Evolutionary conservation across 2,329 filamentous ascomycete genomes (phyloP), one percentile per base, ranked within the genome.

Genomic region (Huntiella omanensis): DNA sequence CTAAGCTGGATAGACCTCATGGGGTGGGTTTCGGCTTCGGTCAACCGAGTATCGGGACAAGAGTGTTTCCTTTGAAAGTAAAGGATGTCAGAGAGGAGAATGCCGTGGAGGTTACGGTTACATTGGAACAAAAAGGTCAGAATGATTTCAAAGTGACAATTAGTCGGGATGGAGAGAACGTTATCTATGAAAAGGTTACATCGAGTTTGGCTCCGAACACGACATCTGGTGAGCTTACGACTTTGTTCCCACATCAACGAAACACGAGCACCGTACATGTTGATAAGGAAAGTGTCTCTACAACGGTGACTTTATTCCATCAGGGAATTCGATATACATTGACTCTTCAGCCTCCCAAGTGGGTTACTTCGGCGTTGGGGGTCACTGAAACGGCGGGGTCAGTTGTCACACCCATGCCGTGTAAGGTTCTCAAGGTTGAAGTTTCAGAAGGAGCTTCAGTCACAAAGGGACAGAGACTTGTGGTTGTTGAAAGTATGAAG

Each of bases 321-420:
- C 66, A 69, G 41, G 75, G 75, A 8, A 59, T 64, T 52, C 75
- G 76, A 63, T 74, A 71, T 4, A 70, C 77, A 50, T 59, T 80
- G 19, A 60, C 61, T 7, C 61, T 79, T n/a, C 58, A 70, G 36
- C 63, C 64, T 13, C 86, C 88, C 0, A 67, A 68, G 39, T 98
- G 87, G 86, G 80, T 82, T 49, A 83, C 86, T 55, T 88, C 92
- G 62, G 86, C 85, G 0, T 68, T 95, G 5, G 87, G 88, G 0
- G 65, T 83, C 51, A 87, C 84, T 59, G 84, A 93, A 56, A 71
- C 73, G 0, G 70, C 77, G 5, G 87, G 88, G 50, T 91, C 81
- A 45, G 85, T 96, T 1, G 70, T 83, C 17, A 85, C 91, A 16
- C 91, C 91, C 0, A 98, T 98, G 91, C 91, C 91, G 1, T 96